phyloP scores from a whole-genome alignment of 345 rosid species.

The Psidium guajava region DNA sequence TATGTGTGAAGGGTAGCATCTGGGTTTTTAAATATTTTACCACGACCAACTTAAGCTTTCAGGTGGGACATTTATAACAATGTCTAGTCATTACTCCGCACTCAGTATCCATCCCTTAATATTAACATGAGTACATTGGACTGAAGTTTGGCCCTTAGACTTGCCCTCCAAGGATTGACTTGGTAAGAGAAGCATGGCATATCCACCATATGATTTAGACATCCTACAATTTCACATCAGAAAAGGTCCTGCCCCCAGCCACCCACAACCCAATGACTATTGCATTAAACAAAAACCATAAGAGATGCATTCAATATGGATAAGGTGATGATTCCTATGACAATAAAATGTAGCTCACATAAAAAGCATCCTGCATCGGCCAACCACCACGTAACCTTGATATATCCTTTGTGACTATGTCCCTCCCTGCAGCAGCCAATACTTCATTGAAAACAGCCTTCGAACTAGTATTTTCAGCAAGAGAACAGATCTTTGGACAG shows the following conservation, averaged over 20 bases:
- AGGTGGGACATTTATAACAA: not conserved
- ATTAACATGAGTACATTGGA: not conserved
- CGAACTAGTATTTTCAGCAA: conserved; percentile 74
- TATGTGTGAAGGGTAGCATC: not conserved
- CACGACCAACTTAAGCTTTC: not conserved
- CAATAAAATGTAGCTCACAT: conserved; percentile 34
- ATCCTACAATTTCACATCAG: not conserved
- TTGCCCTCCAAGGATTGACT: not conserved
- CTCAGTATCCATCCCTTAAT: not conserved
- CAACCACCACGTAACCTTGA: conserved; percentile 97
- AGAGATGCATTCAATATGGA: not conserved
- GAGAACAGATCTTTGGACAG: conserved; percentile 50
- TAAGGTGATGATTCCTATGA: not conserved
- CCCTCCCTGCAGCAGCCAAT: conserved; percentile 76
- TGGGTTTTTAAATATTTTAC: not conserved
- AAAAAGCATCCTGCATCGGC: conserved; percentile 96
- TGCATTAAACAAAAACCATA: not conserved
- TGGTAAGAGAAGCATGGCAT: not conserved
- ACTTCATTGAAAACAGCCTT: conserved; percentile 75
- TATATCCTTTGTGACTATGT: conserved; percentile 88
- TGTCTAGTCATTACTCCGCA: not conserved
- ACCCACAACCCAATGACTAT: not conserved
- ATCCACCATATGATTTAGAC: not conserved
- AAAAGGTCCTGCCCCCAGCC: not conserved
- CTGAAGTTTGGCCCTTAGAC: not conserved